Base-by-base conservation (phyloP, 2,329 filamentous ascomycete species). In the Fusarium scirpi region DNA sequence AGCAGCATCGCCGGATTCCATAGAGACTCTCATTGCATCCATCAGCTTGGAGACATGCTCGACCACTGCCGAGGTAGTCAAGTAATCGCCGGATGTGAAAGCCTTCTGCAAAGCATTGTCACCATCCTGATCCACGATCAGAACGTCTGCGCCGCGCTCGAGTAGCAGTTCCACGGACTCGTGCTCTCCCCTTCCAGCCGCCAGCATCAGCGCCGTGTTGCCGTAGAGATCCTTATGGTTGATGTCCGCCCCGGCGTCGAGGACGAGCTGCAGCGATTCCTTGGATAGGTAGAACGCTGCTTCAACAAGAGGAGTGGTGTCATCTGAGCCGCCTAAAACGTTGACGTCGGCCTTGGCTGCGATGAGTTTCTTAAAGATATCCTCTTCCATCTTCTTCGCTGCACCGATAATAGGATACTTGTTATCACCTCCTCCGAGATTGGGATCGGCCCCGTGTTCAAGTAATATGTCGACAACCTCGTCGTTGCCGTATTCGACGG, bases 401-500 rank as follows among this genome's bases (percentile, higher is more conserved):
- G 82, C 80, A 1, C 80, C 80, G 18, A 82, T 76, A 32, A 83
- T 76, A 1, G 82, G 82, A 3, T 77, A 76, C 1, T 77, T 69
- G 30, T 70, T 54, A 0, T 78, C 74, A 15, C 81, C 80, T 7
- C 76, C 76, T 8, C 81, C 81, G 1, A 78, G 67, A 57, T 83
- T 77, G 1, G 81, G 80, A 58, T 83, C 71, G 12, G 80, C 82
- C 11, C 62, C 59, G 25, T 79, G 74, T 18, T 81, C 75, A 11
- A 83, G 77, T 6, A 84, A 66, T 4, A 82, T 67, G 2, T 72
- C 65, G 15, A 82, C 81, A 12, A 83, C 80, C 5, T 81, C 78
- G 0, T 53, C 61, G 32, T 77, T 73, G 5, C 80, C 76, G 1
- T 75, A 74, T 45, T 82, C 79, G 40, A 78, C 78, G 0, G 82